Evolutionary conservation across 2,329 filamentous ascomycete genomes (phyloP).

Genomic region (Phoma sp.): DNA sequence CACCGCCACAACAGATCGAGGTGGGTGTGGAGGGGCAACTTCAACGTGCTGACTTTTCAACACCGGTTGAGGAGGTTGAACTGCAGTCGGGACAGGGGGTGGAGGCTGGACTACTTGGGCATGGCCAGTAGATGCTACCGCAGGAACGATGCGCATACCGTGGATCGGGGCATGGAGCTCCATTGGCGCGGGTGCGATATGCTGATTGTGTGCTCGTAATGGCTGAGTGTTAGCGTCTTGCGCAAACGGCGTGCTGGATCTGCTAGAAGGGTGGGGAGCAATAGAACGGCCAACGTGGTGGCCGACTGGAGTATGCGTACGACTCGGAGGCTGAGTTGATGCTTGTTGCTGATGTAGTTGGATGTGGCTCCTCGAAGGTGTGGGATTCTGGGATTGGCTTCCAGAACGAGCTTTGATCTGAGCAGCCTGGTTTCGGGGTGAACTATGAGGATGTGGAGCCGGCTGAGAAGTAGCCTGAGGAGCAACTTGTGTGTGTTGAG

Average conservation of each 20-base stretch:
- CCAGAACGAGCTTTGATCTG: constrained; percentile 17
- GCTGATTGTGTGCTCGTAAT: constrained; percentile 19
- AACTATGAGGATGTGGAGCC: constrained; percentile 16
- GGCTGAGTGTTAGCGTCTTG: constrained; percentile 29
- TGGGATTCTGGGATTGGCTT: constrained; percentile 15
- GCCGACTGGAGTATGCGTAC: constrained; percentile 31
- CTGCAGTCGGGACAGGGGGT: constrained; percentile 6
- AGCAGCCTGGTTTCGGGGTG: constrained; percentile 13
- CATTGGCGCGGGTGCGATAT: constrained; percentile 17
- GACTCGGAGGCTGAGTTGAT: constrained; percentile 27
- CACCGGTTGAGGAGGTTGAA: constrained; percentile 24
- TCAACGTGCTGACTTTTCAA: constrained; percentile 38
- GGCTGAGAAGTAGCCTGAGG: constrained; percentile 22
- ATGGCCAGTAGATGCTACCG: constrained; percentile 11
- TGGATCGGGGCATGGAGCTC: constrained; percentile 16
- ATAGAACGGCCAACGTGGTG: constrained; percentile 31
- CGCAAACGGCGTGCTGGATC: constrained; percentile 38
- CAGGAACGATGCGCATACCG: constrained; percentile 26
- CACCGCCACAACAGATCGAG: constrained; percentile 13
- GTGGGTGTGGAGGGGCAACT: constrained; percentile 9
- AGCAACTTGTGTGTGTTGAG: constrained; percentile 29
- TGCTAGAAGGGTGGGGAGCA: constrained; percentile 35
- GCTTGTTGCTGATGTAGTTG: constrained; percentile 27
- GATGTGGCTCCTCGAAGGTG: constrained; percentile 23
- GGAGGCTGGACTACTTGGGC: constrained; percentile 16